A percentile compares a stretch with the other conserved stretches of the same genome.
These are phyloP conservation scores for Dioscorea cayenensis DNA, from an alignment of 116 monocot genomes.

Conservation along the genomic window DNA sequence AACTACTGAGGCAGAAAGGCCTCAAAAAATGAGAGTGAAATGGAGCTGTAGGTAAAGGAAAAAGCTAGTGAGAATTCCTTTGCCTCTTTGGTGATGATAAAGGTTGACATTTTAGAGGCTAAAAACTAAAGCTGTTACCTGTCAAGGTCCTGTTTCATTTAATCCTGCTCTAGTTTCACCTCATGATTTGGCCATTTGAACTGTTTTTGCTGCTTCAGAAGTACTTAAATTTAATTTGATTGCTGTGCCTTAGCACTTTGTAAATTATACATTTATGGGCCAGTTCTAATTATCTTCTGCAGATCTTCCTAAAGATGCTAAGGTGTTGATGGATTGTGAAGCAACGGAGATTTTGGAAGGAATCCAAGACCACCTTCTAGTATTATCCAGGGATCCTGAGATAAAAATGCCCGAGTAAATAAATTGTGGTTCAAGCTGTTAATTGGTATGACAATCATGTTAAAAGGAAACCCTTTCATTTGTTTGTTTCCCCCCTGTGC, in stretches of 20 bases:
- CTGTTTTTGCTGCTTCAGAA: background rate
- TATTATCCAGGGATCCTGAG: constrained; percentile 57
- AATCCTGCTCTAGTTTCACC: background rate
- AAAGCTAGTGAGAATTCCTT: background rate
- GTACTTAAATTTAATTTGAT: background rate
- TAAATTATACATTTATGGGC: background rate
- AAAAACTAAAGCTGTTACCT: background rate
- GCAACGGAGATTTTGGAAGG: constrained; percentile 64
- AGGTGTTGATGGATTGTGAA: constrained; percentile 78
- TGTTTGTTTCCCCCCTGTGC: constrained; percentile 4
- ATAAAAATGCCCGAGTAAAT: constrained; percentile 73
- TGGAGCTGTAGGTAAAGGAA: background rate
- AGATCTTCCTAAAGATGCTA: constrained; percentile 65
- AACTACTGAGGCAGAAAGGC: background rate
- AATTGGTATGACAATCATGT: background rate
- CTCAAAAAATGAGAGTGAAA: background rate
- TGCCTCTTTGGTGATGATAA: background rate
- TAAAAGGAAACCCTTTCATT: background rate
- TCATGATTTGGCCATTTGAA: background rate
- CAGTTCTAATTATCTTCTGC: constrained; percentile 2
- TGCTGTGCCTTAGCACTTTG: background rate
- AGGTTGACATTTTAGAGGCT: background rate
- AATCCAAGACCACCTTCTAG: constrained; percentile 57
- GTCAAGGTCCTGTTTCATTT: background rate
- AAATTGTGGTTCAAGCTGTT: background rate